Base-by-base conservation (phyloP, 1,284 basidiomycete species). In the Singerocomus inundabilis region DNA sequence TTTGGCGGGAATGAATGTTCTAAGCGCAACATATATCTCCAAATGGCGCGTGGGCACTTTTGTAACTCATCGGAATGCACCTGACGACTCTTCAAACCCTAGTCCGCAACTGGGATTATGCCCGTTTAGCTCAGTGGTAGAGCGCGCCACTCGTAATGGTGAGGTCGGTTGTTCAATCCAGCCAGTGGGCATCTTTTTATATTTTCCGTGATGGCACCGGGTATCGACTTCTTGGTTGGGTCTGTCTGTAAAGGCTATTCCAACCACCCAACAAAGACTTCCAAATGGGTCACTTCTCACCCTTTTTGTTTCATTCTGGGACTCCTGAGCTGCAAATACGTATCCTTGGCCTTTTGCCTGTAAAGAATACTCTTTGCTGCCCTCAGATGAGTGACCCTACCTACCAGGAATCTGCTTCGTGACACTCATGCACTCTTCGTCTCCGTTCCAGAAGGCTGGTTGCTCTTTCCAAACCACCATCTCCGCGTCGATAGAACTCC, bases 61-160 rank as follows among this genome's bases (percentile, higher is more conserved):
- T 21, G 21, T 21, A 21, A 21, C 21, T 21, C 21, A 21, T 21
- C 21, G 4, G 21, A 21, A 21, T 21, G 21, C 21, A 21, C 21
- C 4, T 21, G 21, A 4, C 21, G 21, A 21, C 4, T 21, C 21
- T 21, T 21, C 21, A 21, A 21, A 21, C 21, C 21, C 21, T 21
- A 4, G 21, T 21, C 21, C 4, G 12, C 6, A 2, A 0, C 0
- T 2, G 8, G 3, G 6, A 26, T 1, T 4, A 25, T 8, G 59
- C 60, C 62, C 62, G 62, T 48, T 64, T 64, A 61, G 60, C 60
- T 61, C 75, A 77, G 76, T 74, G 72, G 75, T 74, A 77, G 74
- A 76, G 75, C 75, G 75, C 72, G 70, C 68, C 74, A 77, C 76
- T 77, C 64, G 71, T 73, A 69, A 62, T 72, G 71, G 62, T 72